Percentiles rank a stretch among this genome's conserved stretches.
phyloP scores from a whole-genome alignment of 192 early-diverging fungal genomes.

The Coemansia sp. region DNA sequence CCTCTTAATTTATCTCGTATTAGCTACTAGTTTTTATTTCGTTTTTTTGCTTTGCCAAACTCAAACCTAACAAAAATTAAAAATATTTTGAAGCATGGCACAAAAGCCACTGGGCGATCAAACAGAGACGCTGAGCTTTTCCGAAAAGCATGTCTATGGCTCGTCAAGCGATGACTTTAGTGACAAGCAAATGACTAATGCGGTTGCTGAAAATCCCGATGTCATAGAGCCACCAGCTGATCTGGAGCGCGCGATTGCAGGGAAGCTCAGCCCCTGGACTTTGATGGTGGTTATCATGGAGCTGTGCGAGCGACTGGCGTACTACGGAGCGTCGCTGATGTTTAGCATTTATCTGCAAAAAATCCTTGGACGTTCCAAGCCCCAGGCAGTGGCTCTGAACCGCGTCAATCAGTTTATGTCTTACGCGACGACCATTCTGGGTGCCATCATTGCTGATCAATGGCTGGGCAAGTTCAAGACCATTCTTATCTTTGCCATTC shows the following conservation, averaged over 20 bases:
- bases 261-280: constrained; percentile 24
- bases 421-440: constrained; percentile 58
- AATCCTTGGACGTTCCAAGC: constrained; percentile 47
- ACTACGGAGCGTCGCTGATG: constrained; percentile 58
- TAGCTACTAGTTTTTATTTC: too few species aligned
- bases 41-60: too few species aligned
- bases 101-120: constrained; percentile 1
- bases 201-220: constrained; percentile 5
- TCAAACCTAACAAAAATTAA: too few species aligned
- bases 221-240: constrained; percentile 29
- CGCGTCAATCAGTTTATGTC: constrained; percentile 60
- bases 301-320: constrained; percentile 61
- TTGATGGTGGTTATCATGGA: constrained; percentile 60
- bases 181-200: background rate
- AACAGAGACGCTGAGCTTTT: background rate
- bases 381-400: constrained; percentile 52
- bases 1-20: too few species aligned
- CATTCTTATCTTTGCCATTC: constrained; percentile 60
- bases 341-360: constrained; percentile 62
- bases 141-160: constrained; percentile 11
- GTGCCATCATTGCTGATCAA: constrained; percentile 68
- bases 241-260: constrained; percentile 19
- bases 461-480: constrained; percentile 71
- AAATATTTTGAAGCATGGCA: constrained; percentile 1
- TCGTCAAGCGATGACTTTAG: constrained; percentile 7